Evolutionary conservation across 1,284 basidiomycete genomes (phyloP), one percentile per base, ranked within the genome.

Genomic region (Ceratobasidium sp.): DNA sequence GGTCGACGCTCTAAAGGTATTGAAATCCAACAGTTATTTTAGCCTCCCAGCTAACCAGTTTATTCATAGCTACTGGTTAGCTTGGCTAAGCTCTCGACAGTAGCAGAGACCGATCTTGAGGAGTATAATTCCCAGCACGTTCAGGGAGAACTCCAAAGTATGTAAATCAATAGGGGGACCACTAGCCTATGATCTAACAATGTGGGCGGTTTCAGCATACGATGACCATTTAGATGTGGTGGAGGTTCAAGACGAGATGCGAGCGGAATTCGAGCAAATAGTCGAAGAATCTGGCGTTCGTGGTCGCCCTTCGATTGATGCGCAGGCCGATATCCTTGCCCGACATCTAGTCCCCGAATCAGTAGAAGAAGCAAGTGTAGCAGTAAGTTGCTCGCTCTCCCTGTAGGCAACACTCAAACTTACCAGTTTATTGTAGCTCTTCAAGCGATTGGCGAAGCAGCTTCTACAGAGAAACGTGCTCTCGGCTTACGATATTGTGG

Each of bases 31-130:
- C 28, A 18, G 0, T 8, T 32, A 52, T 28, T 45, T 65, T 57
- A 45, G 28, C 78, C 50, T 67, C 21, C 52, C 36, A 32, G 71
- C 71, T 78, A 71, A 77, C n/a, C n/a, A 32, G 8, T 41, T 18
- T 6, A 32, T 36, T 72, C 45, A 2, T 78, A 97, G 93, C 84
- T 97, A 60, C 91, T 96, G 85, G 86, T 97, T 70, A 96, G 94
- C 77, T 88, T 99, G 34, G 92, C 92, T 52, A 98, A 98, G 81
- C 86, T 99, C 5, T 85, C 92, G 0, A 88, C 93, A 72, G 84
- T 98, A 8, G 92, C 93, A 6, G 87, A 92, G 73, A 21, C 32
- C 12, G 36, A 70, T 32, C 79, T 90, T 73, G 88, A 90, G 74
- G 73, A 73, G 30, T 55, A 62, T 23, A 71, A 43, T 41, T 61